These are phyloP conservation scores for Aspergillus panamensis DNA, from an alignment of 495 filamentous ascomycete species.

Conservation along the genomic window DNA sequence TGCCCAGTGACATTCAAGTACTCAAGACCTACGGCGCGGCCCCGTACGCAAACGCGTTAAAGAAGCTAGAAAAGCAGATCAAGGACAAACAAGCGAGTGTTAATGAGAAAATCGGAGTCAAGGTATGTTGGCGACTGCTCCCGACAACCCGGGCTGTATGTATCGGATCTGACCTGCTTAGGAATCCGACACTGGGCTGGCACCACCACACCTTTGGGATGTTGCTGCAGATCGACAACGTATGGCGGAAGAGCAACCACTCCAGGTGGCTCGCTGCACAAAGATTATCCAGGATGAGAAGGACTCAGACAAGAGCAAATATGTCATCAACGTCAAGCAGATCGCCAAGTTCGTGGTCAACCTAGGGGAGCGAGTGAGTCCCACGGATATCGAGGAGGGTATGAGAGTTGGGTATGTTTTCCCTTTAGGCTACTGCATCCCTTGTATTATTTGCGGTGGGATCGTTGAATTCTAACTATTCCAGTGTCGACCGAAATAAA, in stretches of 20 bases:
- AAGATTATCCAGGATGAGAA: slow-evolving; percentile 99
- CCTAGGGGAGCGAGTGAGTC: slow-evolving; percentile 92
- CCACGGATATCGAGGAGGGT: slow-evolving; percentile 98
- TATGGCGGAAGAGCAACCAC: slow-evolving; percentile 95
- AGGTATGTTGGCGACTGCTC: slow-evolving; percentile 40
- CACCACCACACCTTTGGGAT: slow-evolving; percentile 98
- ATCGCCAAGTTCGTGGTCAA: slow-evolving; percentile 99
- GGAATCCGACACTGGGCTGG: slow-evolving; percentile 98
- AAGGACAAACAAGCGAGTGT: slow-evolving; percentile 95
- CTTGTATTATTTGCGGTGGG: background rate
- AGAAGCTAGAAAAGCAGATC: slow-evolving; percentile 97
- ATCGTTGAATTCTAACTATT: slow-evolving; percentile 9
- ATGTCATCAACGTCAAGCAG: slow-evolving; percentile 99
- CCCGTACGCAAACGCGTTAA: slow-evolving; percentile 85
- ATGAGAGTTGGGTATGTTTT: slow-evolving; percentile 82
- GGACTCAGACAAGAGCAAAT: slow-evolving; percentile 97
- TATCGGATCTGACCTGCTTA: slow-evolving; percentile 39
- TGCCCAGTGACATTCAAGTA: slow-evolving; percentile 88
- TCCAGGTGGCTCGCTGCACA: slow-evolving; percentile 96
- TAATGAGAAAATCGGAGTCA: slow-evolving; percentile 93
- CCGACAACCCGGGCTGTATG: slow-evolving; percentile 3
- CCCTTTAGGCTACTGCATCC: background rate
- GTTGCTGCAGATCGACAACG: slow-evolving; percentile 95
- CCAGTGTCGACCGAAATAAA: slow-evolving; percentile 92
- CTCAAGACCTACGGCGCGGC: slow-evolving; percentile 98